Base-by-base conservation (phyloP, 2,329 filamentous ascomycete genomes). In the Dothistroma septosporum region DNA sequence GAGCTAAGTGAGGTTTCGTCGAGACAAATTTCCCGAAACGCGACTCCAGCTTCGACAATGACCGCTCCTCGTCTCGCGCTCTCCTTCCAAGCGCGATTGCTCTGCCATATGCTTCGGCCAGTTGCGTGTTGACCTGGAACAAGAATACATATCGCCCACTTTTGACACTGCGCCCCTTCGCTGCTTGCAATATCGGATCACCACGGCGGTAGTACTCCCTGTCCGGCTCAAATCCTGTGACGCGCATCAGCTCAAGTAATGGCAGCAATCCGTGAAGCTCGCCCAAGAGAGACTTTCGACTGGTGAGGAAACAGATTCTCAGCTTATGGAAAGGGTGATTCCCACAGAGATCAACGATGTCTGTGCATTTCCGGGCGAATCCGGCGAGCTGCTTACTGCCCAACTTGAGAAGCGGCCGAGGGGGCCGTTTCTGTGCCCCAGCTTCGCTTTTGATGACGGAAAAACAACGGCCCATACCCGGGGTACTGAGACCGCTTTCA, bases 1-100 rank as follows among this genome's bases (percentile, higher is more conserved):
- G 33, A 7, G 4, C 4, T 16, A 44, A 8, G 7, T 16, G 4
- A 16, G 37, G 11, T 12, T 37, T 37, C 3, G 33, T 11, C 33
- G 32, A 12, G 12, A 63, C 59, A 37, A 64, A 58, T 8, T 49
- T 48, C 16, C 33, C 32, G 52, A 64, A 61, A 2, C 54, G 53
- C 16, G 24, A 31, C 37, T 31, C 52, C 9, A 64, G 52, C 52
- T 62, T 57, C 21, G 46, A 47, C 21, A 50, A 16, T 19, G 54
- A 55, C 62, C 62, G 62, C 1, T 35, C 44, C 56, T 64, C 60
- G 24, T 60, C 46, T 31, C 62, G 57, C 3, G 62, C 62, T 21
- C 62, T 55, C 21, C 55, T 37, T 5, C 55, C 55, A 7, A 64
- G n/a, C 7, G 49, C 56, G 22, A 62, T 47, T 2, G 60, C 60